phyloP scores from a whole-genome alignment of 2,329 filamentous ascomycete species.

The Metarhizium anisopliae region DNA sequence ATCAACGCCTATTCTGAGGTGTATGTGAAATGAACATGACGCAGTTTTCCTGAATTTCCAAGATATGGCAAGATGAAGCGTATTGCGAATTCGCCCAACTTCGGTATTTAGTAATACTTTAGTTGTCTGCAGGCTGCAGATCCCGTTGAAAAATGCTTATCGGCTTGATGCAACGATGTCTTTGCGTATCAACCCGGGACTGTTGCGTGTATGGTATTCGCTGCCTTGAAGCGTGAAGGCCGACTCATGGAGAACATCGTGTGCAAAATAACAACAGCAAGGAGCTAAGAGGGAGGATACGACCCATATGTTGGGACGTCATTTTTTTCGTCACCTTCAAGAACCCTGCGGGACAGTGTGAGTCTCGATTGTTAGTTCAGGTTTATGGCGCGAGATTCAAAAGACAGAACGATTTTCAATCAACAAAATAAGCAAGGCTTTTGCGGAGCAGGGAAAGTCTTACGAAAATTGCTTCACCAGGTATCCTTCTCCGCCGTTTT shows the following conservation, averaged over 20 bases:
- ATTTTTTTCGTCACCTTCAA: constrained; percentile 46
- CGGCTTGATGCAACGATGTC: neutral
- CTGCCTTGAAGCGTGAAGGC: neutral
- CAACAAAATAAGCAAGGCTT: neutral
- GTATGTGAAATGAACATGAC: neutral
- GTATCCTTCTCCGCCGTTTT: constrained; percentile 86
- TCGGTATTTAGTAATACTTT: neutral
- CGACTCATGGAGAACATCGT: neutral
- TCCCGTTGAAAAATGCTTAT: neutral
- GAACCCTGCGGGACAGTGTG: constrained; percentile 28
- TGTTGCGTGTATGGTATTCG: neutral
- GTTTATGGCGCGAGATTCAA: neutral
- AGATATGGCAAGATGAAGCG: neutral
- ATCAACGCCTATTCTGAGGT: neutral
- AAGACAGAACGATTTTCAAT: neutral
- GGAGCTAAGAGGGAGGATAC: neutral
- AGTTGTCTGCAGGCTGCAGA: neutral
- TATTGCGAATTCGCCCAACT: neutral
- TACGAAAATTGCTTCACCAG: constrained; percentile 90
- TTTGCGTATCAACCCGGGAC: neutral
- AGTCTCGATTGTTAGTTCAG: neutral
- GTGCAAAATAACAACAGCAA: neutral
- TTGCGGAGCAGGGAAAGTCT: constrained; percentile 27
- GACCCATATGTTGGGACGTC: constrained; percentile 37
- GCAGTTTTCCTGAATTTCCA: neutral